Evolutionary conservation across 1,284 basidiomycete species (phyloP).

Genomic region (Irpex rosettiformis): DNA sequence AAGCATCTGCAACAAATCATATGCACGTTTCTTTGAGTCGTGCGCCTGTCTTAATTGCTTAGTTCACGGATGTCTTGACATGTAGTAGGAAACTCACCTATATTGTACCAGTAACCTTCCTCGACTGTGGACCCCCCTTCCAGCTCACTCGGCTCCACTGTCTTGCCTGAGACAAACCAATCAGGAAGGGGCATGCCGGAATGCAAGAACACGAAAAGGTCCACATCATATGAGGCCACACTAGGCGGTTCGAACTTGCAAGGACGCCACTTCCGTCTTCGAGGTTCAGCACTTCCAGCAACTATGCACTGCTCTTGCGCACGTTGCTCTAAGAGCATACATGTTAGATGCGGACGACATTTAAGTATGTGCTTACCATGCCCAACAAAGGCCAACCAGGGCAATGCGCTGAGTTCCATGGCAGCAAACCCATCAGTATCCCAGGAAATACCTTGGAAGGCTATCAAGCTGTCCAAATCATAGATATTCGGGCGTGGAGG

Average conservation of each 20-base stretch:
- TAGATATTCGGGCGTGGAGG: not conserved
- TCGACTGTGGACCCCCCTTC: not conserved
- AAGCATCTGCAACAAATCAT: no score
- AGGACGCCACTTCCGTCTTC: not conserved
- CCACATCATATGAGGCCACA: not conserved
- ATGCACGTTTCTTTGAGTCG: not conserved
- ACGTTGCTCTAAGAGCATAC: not conserved
- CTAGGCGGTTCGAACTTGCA: not conserved
- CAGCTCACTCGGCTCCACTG: not conserved
- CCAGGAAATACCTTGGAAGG: constrained; percentile 10
- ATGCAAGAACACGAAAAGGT: not conserved
- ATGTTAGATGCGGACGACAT: not conserved
- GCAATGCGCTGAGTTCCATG: constrained; percentile 22
- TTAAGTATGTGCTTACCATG: constrained; percentile 1
- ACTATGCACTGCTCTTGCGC: not conserved
- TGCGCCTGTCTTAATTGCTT: not conserved
- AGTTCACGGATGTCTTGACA: not conserved
- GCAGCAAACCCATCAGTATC: constrained; percentile 16
- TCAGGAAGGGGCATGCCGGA: not conserved
- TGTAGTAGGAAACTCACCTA: not conserved
- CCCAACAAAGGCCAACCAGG: constrained; percentile 17
- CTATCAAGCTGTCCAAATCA: constrained; percentile 3
- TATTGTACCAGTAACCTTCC: not conserved
- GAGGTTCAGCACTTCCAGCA: not conserved
- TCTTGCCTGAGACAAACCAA: not conserved